Base-by-base conservation (phyloP, 345 rosid species). In the Acer negundo region DNA sequence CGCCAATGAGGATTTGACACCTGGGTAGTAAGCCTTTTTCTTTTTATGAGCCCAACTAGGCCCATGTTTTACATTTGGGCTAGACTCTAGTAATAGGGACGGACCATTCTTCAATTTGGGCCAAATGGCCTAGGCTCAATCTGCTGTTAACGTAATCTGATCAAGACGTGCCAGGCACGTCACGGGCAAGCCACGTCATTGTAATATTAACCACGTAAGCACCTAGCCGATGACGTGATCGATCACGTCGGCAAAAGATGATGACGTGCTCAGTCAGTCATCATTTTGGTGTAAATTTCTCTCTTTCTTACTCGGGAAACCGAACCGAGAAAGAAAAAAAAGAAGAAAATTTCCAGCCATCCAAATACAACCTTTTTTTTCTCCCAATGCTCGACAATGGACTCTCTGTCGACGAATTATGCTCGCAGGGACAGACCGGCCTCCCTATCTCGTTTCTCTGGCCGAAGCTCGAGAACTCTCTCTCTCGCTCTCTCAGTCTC, bases 361-460 rank as follows among this genome's bases (percentile, higher is more conserved):
- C 40, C 72, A 38, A 35, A 67, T 65, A 23, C 6, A 28, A 4
- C 7, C 67, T 44, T 8, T 15, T 15, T 8, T 20, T 10, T 40
- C 35, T 66, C 67, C 28, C 8, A 68, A 10, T 56, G 15, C 68
- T 23, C 51, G 2, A 28, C 79, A 19, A 89, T 88, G 94, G 94
- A 91, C 82, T 64, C 87, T 49, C 90, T 19, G 87, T 93, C 13
- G 94, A 88, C 47, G 93, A 89, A 79, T 86, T 90, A 51, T 93
- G 93, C 76, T 82, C 80, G 53, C 88, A 83, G 1, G 94, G 93
- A 67, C 75, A 80, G 13, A 20, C 69, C 59, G 94, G 94, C 10
- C 51, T 91, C 70, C 69, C 86, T 51, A 66, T 87, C 3, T 75
- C 82, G 63, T 77, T 82, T 69, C 87, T 88, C 67, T 90, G 90